Conservation (phyloP, 306 rosid species). For the Phaseolus lunatus region DNA sequence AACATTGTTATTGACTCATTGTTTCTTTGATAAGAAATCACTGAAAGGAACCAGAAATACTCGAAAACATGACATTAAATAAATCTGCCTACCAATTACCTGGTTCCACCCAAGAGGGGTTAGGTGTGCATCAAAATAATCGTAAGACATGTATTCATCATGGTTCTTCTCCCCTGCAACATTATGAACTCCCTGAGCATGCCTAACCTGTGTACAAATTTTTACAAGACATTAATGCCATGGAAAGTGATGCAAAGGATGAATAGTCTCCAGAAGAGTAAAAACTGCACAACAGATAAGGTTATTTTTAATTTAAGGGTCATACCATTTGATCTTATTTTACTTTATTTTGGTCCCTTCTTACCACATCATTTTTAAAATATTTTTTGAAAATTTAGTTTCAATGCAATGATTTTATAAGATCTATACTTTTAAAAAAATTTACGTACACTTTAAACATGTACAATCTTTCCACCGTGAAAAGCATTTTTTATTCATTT, state of each 20-base stretch:
- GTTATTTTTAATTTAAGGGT: too few species aligned
- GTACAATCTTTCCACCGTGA: too few species aligned
- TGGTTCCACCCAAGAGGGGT: slow-evolving; percentile 90
- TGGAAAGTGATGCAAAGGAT: not conserved
- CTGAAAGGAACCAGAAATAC: slow-evolving; percentile 6
- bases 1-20: not conserved
- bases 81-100: slow-evolving; percentile 52
- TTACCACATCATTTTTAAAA: too few species aligned
- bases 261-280: slow-evolving; percentile 18
- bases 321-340: too few species aligned
- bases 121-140: slow-evolving; percentile 76
- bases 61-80: slow-evolving; percentile 26
- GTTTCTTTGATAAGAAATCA: slow-evolving; percentile 16
- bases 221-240: slow-evolving; percentile 6
- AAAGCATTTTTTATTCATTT: too few species aligned
- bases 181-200: slow-evolving; percentile 89
- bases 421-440: too few species aligned
- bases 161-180: slow-evolving; percentile 75
- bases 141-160: slow-evolving; percentile 60
- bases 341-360: too few species aligned
- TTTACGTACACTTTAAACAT: too few species aligned
- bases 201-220: slow-evolving; percentile 72
- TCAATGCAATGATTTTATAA: too few species aligned
- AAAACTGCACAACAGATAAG: not conserved
- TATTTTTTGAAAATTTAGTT: too few species aligned